A percentile compares a stretch with the other conserved stretches of the same genome.
These are phyloP conservation scores for Leccinum subatratum DNA, from an alignment of 1,284 basidiomycete species.

Conservation along the genomic window DNA sequence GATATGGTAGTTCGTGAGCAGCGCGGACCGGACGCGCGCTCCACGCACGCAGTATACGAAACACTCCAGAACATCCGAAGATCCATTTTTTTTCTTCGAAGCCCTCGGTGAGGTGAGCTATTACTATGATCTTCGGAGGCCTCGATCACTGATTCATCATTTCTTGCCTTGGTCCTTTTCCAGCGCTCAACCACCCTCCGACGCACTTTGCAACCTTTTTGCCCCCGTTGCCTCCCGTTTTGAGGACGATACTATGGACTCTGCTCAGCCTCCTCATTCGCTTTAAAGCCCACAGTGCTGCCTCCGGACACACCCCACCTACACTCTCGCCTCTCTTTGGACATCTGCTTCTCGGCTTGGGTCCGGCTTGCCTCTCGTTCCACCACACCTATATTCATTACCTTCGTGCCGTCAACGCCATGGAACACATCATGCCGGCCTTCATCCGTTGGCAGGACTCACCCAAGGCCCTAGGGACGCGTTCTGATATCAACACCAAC, in stretches of 20 bases:
- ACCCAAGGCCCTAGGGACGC: conserved; percentile 32
- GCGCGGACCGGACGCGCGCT: conserved; percentile 25
- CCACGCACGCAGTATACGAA: conserved; percentile 29
- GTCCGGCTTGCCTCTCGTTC: conserved; percentile 58
- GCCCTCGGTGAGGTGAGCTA: too few relatives aligned
- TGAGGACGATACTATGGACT: conserved; percentile 60
- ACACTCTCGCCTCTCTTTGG: conserved; percentile 85
- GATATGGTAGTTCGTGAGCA: conserved; percentile 28
- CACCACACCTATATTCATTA: conserved; percentile 77
- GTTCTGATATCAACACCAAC: conserved; percentile 32
- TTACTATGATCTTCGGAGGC: conserved; percentile 6
- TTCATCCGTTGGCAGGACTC: conserved; percentile 78
- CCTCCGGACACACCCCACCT: conserved; percentile 79
- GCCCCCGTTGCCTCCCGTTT: conserved; percentile 45
- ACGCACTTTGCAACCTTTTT: conserved; percentile 64
- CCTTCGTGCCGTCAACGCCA: conserved; percentile 75
- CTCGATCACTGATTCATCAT: conserved; percentile 22
- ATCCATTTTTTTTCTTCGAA: too few relatives aligned
- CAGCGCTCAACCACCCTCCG: conserved; percentile 61
- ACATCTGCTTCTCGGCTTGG: conserved; percentile 77
- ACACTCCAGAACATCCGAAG: too few relatives aligned
- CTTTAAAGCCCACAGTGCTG: conserved; percentile 74
- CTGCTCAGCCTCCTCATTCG: conserved; percentile 73
- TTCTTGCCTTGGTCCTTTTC: conserved; percentile 14
- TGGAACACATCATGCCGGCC: conserved; percentile 82